These are phyloP conservation scores for Xylariomycetidae sp. DNA, from an alignment of 2,329 filamentous ascomycete genomes.

Conservation along the genomic window DNA sequence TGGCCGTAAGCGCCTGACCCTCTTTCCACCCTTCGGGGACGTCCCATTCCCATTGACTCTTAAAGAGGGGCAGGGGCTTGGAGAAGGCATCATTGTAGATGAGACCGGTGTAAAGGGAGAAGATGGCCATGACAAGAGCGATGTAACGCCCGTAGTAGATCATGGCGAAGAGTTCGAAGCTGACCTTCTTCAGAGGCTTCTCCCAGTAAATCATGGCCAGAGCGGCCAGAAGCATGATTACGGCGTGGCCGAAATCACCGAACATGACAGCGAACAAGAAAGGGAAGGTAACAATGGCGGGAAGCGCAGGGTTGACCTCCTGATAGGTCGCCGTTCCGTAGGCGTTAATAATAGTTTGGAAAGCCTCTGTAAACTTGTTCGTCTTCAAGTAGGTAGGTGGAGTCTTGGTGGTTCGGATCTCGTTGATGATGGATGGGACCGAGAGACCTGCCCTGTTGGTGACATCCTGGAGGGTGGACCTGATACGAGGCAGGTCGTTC, in stretches of 20 bases:
- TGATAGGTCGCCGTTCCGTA: conserved; percentile 97
- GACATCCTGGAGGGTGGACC: conserved; percentile 91
- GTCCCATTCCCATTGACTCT: conserved; percentile 81
- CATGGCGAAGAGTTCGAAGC: conserved; percentile 94
- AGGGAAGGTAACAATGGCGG: conserved; percentile 96
- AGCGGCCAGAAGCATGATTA: conserved; percentile 81
- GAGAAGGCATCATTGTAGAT: conserved; percentile 99
- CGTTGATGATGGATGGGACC: conserved; percentile 98
- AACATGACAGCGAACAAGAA: conserved; percentile 99
- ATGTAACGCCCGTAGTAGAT: conserved; percentile 99
- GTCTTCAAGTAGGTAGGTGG: conserved; percentile 97
- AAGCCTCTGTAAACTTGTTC: conserved; percentile 96
- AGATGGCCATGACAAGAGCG: conserved; percentile 95
- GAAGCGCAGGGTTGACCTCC: conserved; percentile 93
- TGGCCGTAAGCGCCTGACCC: conserved; percentile 60
- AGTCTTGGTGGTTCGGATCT: conserved; percentile 94
- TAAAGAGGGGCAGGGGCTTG: conserved; percentile 82
- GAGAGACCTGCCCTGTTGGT: conserved; percentile 93
- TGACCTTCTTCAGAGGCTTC: conserved; percentile 85
- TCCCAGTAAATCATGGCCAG: conserved; percentile 96
- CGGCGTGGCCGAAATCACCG: conserved; percentile 90
- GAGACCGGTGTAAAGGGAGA: conserved; percentile 94
- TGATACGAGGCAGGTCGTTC: conserved; percentile 82
- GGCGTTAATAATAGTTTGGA: conserved; percentile 98
- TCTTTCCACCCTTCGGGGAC: conserved; percentile 63